Evolutionary conservation across 129 eudicot genomes (phyloP).

Genomic region (Calendula officinalis): DNA sequence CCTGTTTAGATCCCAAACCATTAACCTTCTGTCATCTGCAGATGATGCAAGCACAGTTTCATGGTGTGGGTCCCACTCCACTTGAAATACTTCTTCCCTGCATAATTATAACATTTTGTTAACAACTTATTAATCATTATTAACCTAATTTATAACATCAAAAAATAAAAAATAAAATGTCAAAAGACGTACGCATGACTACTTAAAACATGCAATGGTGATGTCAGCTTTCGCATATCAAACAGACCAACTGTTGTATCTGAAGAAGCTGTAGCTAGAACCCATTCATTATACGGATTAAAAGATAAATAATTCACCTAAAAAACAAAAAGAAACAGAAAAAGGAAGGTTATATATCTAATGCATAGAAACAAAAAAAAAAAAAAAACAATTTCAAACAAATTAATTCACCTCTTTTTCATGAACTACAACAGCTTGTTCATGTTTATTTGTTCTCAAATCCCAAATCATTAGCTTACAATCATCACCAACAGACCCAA

Average conservation of each 20-base stretch:
- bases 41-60: constrained; percentile 92
- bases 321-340: constrained; percentile 2
- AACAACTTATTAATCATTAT: background rate
- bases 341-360: background rate
- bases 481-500: constrained; percentile 98
- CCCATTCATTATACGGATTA: constrained; percentile 79
- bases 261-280: constrained; percentile 93
- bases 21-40: constrained; percentile 90
- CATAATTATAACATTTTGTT: constrained; percentile 7
- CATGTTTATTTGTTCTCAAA: constrained; percentile 69
- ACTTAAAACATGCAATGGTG: constrained; percentile 76
- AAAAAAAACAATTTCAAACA: background rate
- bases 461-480: constrained; percentile 90
- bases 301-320: constrained; percentile 89
- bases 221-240: constrained; percentile 66
- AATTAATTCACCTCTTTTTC: constrained; percentile 70
- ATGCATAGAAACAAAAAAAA: background rate
- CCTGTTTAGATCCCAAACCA: constrained; percentile 99
- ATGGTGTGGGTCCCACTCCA: constrained; percentile 98
- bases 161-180: background rate
- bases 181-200: constrained; percentile 57
- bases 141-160: background rate
- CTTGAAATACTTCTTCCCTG: constrained; percentile 93
- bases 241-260: constrained; percentile 93
- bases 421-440: constrained; percentile 75